Percentiles rank a stretch among this genome's conserved stretches.
Evolutionary conservation across 371 early-diverging fungal species (phyloP).

Genomic region (Amoeboradix gromovi): DNA sequence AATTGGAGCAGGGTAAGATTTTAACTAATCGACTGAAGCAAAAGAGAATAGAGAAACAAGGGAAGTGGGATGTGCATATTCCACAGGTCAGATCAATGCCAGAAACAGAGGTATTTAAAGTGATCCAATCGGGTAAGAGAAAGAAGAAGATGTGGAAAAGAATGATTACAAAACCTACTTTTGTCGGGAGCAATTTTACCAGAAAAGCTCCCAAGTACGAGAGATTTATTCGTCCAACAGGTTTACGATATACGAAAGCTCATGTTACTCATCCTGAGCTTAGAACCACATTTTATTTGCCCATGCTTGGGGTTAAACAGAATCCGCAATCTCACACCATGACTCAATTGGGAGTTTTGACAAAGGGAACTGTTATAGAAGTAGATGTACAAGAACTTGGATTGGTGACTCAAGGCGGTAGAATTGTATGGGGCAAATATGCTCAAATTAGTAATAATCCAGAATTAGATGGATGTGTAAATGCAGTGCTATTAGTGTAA

Average conservation of each 20-base stretch:
- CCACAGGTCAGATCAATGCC: conserved; percentile 96
- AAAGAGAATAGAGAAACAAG: conserved; percentile 97
- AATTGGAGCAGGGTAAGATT: conserved; percentile 78
- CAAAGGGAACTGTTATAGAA: conserved; percentile 98
- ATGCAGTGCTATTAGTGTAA: conserved; percentile 18
- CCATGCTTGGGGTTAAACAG: conserved; percentile 96
- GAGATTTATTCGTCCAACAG: conserved; percentile 97
- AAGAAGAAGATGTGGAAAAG: conserved; percentile 94
- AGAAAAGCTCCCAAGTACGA: conserved; percentile 99
- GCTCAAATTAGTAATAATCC: conserved; percentile 79
- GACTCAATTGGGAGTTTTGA: conserved; percentile 93
- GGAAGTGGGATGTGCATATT: conserved; percentile 77
- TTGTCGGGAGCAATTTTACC: conserved; percentile 96
- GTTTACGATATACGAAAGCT: conserved; percentile 92
- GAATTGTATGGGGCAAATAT: conserved; percentile 96
- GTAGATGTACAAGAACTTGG: conserved; percentile 90
- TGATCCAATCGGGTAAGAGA: conserved; percentile 82
- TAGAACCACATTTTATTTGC: conserved; percentile 89
- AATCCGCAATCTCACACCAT: conserved; percentile 92
- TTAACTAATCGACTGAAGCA: conserved; percentile 97
- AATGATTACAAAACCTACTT: conserved; percentile 96
- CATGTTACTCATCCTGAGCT: conserved; percentile 98
- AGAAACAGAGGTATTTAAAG: conserved; percentile 97
- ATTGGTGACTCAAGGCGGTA: conserved; percentile 87
- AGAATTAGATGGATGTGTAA: conserved; percentile 69